A percentile compares a stretch with the other conserved stretches of the same genome.
Conservation (phyloP, 352 stramenopile species). For the Phytophthora quininea region DNA sequence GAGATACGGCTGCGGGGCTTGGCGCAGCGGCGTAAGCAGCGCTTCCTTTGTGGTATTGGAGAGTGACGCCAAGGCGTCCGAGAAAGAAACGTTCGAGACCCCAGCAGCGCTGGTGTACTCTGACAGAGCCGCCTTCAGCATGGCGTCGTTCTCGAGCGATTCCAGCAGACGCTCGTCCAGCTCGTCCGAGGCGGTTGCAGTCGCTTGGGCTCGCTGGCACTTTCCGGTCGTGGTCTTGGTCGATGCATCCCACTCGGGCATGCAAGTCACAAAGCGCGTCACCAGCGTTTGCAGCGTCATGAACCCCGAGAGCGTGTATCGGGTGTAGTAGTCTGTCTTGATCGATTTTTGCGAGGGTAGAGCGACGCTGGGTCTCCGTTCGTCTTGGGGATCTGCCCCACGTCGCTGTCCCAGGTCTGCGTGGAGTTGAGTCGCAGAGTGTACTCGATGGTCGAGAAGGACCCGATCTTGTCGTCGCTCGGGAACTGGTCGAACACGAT, state of each 20-base stretch:
- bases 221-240: slow-evolving; percentile 40
- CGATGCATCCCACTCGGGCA: slow-evolving; percentile 49
- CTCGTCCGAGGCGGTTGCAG: slow-evolving; percentile 20
- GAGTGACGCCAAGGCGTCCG: slow-evolving; percentile 20
- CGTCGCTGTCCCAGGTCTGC: slow-evolving; percentile 4
- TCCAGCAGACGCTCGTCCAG: slow-evolving; percentile 39
- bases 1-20: slow-evolving; percentile 53
- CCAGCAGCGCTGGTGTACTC: slow-evolving; percentile 8
- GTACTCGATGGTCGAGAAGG: slow-evolving; percentile 59
- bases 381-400: slow-evolving; percentile 35
- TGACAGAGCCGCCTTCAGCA: slow-evolving; percentile 36
- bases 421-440: slow-evolving; percentile 66
- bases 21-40: slow-evolving; percentile 38
- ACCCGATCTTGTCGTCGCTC: slow-evolving; percentile 36
- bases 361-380: slow-evolving; percentile 36
- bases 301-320: slow-evolving; percentile 55
- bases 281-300: slow-evolving; percentile 69
- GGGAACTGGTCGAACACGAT: slow-evolving; percentile 64
- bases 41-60: slow-evolving; percentile 21
- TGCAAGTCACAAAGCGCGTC: slow-evolving; percentile 61
- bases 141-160: slow-evolving; percentile 42
- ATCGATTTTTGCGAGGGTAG: slow-evolving; percentile 41
- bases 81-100: slow-evolving; percentile 13
- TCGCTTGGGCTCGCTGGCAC: slow-evolving; percentile 45
- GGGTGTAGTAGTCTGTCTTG: slow-evolving; percentile 37